Evolutionary conservation across 441 rosid genomes (phyloP).

Genomic region (Pelargonium myrrhifolium): DNA sequence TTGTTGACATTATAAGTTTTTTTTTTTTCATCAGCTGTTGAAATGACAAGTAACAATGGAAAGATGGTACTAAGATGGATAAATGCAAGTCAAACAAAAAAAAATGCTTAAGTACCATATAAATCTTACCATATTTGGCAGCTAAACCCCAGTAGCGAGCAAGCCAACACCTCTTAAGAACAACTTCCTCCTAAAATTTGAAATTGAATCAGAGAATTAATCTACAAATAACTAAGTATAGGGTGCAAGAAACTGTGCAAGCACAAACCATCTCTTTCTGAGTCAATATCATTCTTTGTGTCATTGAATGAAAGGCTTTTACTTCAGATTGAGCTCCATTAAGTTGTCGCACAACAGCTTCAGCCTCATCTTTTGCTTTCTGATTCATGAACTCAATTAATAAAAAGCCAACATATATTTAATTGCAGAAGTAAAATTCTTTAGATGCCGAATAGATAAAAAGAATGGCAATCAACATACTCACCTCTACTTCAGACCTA

Average conservation of each 20-base stretch:
- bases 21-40: neutral
- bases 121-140: constrained; percentile 49
- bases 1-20: neutral
- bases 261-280: constrained; percentile 67
- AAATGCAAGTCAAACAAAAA: constrained; percentile 8
- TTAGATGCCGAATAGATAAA: constrained; percentile 1
- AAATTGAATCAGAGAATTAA: constrained; percentile 15
- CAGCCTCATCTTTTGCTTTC: constrained; percentile 49
- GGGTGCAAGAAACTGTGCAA: constrained; percentile 1
- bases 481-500: constrained; percentile 56
- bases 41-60: neutral
- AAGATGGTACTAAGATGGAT: neutral
- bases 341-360: constrained; percentile 36
- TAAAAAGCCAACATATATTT: constrained; percentile 5
- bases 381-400: constrained; percentile 24
- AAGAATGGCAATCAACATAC: constrained; percentile 4
- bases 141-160: constrained; percentile 81
- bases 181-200: constrained; percentile 63
- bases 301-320: constrained; percentile 53
- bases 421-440: constrained; percentile 1
- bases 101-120: neutral
- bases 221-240: constrained; percentile 8
- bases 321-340: constrained; percentile 64
- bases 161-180: constrained; percentile 78
- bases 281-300: constrained; percentile 69